A percentile compares a stretch with the other conserved stretches of the same genome.
These are phyloP conservation scores for Vaccinium darrowii DNA, from an alignment of 148 eudicot genomes.

Conservation along the genomic window DNA sequence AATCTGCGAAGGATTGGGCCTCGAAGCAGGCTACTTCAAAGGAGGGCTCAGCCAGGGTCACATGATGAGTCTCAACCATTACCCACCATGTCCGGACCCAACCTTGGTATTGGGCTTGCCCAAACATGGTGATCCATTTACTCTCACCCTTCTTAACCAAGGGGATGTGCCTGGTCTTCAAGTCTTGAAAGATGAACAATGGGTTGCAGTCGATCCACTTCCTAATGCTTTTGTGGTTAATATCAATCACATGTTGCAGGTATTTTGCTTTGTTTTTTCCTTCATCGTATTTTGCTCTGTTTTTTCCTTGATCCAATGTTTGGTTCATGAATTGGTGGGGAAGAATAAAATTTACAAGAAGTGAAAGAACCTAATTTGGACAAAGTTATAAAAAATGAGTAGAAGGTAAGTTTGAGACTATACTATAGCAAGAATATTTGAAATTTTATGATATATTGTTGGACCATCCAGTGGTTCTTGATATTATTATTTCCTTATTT, in stretches of 20 bases:
- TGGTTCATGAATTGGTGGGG: background rate
- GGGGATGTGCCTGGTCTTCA: slow-evolving; percentile 18
- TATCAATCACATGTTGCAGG: slow-evolving; percentile 14
- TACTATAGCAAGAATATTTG: too few relatives aligned
- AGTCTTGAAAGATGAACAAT: slow-evolving; percentile 16
- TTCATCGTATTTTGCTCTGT: background rate
- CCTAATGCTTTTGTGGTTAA: slow-evolving; percentile 17
- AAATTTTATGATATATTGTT: too few relatives aligned
- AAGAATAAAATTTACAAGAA: too few relatives aligned
- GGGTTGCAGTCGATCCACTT: slow-evolving; percentile 23
- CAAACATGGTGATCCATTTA: slow-evolving; percentile 20
- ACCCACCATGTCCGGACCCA: slow-evolving; percentile 34
- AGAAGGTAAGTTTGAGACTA: too few relatives aligned
- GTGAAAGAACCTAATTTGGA: too few relatives aligned
- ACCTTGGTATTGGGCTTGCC: slow-evolving; percentile 20
- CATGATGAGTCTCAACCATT: slow-evolving; percentile 8
- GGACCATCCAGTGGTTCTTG: too few relatives aligned
- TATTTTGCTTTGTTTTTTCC: background rate
- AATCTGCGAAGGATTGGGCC: slow-evolving; percentile 26
- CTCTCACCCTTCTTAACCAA: slow-evolving; percentile 18
- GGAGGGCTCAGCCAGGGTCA: background rate
- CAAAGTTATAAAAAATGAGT: too few relatives aligned
- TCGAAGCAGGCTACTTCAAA: slow-evolving; percentile 17
- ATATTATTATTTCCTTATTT: too few relatives aligned
- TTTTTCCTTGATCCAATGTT: background rate